phyloP scores from a whole-genome alignment of 1,284 basidiomycete genomes.

The Melampsora americana region DNA sequence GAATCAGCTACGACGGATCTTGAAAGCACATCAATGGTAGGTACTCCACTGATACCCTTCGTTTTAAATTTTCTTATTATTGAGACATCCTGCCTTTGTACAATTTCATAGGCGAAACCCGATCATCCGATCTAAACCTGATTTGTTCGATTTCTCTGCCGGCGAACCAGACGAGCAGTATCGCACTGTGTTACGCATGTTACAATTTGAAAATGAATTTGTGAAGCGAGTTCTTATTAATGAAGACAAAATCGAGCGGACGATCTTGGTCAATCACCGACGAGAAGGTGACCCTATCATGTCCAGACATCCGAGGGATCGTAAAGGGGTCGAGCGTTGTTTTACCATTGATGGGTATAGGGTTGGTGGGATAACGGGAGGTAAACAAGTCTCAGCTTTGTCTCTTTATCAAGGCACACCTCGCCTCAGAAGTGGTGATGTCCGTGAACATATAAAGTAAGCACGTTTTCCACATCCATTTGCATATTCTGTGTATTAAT shows the following conservation, averaged over 20 bases:
- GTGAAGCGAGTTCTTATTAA: conserved; percentile 42
- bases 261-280: conserved; percentile 39
- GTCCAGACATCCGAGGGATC: conserved; percentile 30
- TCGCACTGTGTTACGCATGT: conserved; percentile 51
- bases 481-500: too few species aligned
- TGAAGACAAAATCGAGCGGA: conserved; percentile 31
- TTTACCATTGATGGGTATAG: conserved; percentile 47
- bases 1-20: conserved; percentile 62
- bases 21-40: conserved; percentile 52
- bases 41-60: not conserved
- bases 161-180: conserved; percentile 51
- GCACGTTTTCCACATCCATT: not conserved
- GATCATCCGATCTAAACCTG: conserved; percentile 49
- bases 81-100: not conserved
- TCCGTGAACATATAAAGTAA: conserved; percentile 46
- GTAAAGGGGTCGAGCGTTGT: conserved; percentile 50
- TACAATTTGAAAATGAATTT: conserved; percentile 45
- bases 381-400: conserved; percentile 60
- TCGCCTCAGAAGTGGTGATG: conserved; percentile 52
- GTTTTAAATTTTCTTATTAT: too few species aligned
- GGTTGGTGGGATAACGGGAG: conserved; percentile 53
- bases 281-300: conserved; percentile 29
- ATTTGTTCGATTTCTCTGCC: conserved; percentile 51
- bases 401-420: conserved; percentile 52
- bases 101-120: conserved; percentile 21